Conservation (phyloP, 495 filamentous ascomycete species). For the Beverwykella pulmonaria region DNA sequence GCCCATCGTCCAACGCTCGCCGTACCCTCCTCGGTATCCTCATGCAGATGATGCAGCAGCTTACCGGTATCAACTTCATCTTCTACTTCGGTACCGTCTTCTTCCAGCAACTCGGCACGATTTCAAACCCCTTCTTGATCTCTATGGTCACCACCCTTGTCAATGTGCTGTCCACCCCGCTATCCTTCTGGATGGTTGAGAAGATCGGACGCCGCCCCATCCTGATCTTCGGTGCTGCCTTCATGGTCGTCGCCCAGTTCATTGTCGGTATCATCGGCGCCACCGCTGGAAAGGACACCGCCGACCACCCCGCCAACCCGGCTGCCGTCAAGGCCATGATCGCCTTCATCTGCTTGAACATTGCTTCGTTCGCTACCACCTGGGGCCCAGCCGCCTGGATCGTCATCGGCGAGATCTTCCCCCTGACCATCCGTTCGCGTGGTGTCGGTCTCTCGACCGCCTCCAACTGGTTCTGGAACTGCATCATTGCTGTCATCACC, state of each 20-base stretch:
- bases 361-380: conserved; percentile 54
- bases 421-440: conserved; percentile 77
- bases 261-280: conserved; percentile 71
- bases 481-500: conserved; percentile 69
- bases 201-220: conserved; percentile 79
- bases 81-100: conserved; percentile 84
- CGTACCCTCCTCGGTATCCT: conserved; percentile 75
- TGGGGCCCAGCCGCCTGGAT: conserved; percentile 70
- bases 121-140: conserved; percentile 76
- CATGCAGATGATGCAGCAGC: conserved; percentile 77
- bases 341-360: conserved; percentile 55
- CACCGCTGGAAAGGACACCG: conserved; percentile 16
- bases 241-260: conserved; percentile 86
- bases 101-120: conserved; percentile 68
- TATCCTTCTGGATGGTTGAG: conserved; percentile 84
- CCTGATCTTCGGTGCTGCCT: conserved; percentile 74
- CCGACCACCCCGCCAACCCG: conserved; percentile 28
- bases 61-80: conserved; percentile 87
- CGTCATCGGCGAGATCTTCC: conserved; percentile 85
- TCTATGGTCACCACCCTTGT: conserved; percentile 74
- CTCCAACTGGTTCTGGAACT: conserved; percentile 88
- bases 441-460: conserved; percentile 80
- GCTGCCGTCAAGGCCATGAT: conserved; percentile 42
- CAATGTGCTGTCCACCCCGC: conserved; percentile 79
- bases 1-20: conserved; percentile 65